Evolutionary conservation across 148 eudicot species (phyloP).

Genomic region (Vaccinium darrowii): DNA sequence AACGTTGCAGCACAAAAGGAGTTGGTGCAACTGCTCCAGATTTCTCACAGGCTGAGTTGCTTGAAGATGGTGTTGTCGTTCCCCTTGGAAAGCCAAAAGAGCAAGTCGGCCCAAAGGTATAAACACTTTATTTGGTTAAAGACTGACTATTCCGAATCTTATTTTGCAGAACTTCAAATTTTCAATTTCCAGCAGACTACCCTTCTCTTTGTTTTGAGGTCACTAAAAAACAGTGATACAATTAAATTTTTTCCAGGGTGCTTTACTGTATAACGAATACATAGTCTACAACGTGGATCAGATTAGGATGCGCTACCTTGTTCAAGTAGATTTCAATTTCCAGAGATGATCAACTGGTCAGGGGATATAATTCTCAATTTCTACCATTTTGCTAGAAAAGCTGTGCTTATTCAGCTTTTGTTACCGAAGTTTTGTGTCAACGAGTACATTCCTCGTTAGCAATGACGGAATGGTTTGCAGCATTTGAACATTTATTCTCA

Average conservation of each 20-base stretch:
- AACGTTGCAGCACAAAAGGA: constrained; percentile 83
- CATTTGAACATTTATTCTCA: background rate
- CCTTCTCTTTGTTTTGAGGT: background rate
- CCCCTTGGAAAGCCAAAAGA: constrained; percentile 75
- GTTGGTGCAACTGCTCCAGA: constrained; percentile 84
- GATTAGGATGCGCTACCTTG: constrained; percentile 82
- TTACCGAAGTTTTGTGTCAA: background rate
- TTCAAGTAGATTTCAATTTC: constrained; percentile 77
- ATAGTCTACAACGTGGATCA: constrained; percentile 94
- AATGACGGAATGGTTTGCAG: background rate
- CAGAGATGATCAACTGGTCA: constrained; percentile 18
- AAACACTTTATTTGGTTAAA: background rate
- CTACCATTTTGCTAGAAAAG: background rate
- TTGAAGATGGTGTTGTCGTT: constrained; percentile 75
- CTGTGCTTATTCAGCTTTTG: background rate
- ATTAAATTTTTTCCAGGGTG: constrained; percentile 49
- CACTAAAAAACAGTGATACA: background rate
- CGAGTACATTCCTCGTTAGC: background rate
- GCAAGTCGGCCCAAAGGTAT: constrained; percentile 41
- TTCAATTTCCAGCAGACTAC: background rate
- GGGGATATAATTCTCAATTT: constrained; percentile 8
- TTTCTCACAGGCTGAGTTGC: constrained; percentile 48
- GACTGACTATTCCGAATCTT: background rate
- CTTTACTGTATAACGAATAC: constrained; percentile 78
- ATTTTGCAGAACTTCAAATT: background rate